Base-by-base conservation (phyloP, 805 yeast genomes). In the Maudiozyma pseudohumilis region DNA sequence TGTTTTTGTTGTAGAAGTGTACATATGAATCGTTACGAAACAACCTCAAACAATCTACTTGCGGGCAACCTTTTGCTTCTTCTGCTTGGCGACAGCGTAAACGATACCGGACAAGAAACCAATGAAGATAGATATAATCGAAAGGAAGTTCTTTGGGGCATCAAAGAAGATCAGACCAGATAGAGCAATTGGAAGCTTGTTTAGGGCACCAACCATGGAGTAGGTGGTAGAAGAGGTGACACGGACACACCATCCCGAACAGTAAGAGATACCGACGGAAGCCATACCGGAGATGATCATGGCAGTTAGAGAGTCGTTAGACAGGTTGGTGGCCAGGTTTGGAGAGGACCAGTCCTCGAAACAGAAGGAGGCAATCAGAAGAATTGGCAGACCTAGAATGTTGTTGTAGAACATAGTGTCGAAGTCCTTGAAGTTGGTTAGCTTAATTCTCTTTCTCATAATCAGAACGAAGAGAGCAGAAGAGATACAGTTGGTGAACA, bases 231-330 rank as follows among this genome's bases (percentile, higher is more conserved):
- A 88, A 17, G 96, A 86, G 31, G 98, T 92, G 47, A 92, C 97
- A 69, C 98, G 85, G 48, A 92, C 95, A 75, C 98, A 92, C 98
- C 98, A 92, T 44, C 96, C 98, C 10, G 97, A 87, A 65, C 96
- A 86, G 75, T 92, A 92, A 32, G 97, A 89, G 61, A 92, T 92
- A 68, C 95, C 96, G 38, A 92, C 95, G 23, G 96, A 81, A 32
- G 94, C 80, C 50, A 84, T 75, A 64, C 98, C 98, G 26, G 96
- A 85, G 58, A 89, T 74, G 45, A 92, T 55, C 95, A 92, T 88
- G 32, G 79, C 63, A 46, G 86, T 71, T 41, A 85, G 74, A 31
- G 89, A 72, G 46, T 68, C 63, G 60, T 88, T 74, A 50, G 74
- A 68, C 77, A 92, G 85, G 73, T 88, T 89, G 39, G 56, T 53